A percentile compares a stretch with the other conserved stretches of the same genome.
Evolutionary conservation across 2,329 filamentous ascomycete genomes (phyloP).

Genomic region (Colletotrichum liaoningense): DNA sequence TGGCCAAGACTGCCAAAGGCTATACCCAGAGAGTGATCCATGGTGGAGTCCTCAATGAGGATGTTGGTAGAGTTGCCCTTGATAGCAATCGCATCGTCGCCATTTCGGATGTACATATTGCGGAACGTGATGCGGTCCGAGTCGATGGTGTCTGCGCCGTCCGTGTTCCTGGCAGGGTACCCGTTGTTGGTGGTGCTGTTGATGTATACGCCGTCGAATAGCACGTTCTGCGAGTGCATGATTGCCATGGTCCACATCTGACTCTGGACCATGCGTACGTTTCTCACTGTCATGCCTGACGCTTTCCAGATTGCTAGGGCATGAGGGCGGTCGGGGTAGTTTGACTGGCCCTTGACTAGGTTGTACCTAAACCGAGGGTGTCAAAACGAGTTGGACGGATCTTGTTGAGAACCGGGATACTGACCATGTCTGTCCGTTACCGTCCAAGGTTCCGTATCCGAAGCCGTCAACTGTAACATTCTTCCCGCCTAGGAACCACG

Average conservation of each 20-base stretch:
- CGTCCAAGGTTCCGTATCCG: not conserved
- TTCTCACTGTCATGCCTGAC: not conserved
- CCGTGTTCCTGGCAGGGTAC: conserved; percentile 1
- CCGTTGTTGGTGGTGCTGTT: not conserved
- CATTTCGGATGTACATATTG: conserved; percentile 12
- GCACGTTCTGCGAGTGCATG: not conserved
- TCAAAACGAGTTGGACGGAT: not conserved
- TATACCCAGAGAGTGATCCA: not conserved
- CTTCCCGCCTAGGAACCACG: not conserved
- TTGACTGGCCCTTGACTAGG: not conserved
- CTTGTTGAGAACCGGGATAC: not conserved
- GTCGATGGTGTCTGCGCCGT: not conserved
- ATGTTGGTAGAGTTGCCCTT: not conserved
- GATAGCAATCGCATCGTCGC: not conserved
- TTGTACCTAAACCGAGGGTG: not conserved
- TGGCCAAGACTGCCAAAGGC: not conserved
- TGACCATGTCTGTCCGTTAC: not conserved
- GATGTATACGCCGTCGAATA: not conserved
- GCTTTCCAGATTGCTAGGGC: not conserved
- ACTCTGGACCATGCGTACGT: not conserved
- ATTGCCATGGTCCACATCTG: not conserved
- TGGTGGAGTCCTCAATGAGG: not conserved
- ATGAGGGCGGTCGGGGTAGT: not conserved
- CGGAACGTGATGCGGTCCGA: conserved; percentile 10
- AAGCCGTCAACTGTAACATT: not conserved